Percentiles rank a stretch among this genome's conserved stretches.
phyloP scores from a whole-genome alignment of 805 yeast genomes.

The Clavispora santaluciae region DNA sequence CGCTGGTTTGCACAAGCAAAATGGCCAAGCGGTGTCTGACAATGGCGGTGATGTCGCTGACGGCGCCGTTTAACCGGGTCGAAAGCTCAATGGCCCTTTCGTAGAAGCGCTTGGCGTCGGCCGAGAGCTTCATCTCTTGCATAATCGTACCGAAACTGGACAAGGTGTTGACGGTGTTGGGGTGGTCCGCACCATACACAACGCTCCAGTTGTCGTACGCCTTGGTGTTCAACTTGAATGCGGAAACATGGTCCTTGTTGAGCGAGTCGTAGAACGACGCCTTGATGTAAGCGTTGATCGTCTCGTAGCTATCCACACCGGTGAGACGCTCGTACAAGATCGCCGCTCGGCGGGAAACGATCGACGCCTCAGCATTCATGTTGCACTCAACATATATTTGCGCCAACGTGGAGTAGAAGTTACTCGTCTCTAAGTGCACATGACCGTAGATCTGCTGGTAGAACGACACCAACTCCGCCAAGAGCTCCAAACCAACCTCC shows the following conservation, averaged over 20 bases:
- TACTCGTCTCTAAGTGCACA: constrained; percentile 75
- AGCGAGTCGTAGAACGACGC: constrained; percentile 68
- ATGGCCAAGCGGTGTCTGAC: constrained; percentile 59
- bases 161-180: constrained; percentile 61
- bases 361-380: constrained; percentile 53
- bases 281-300: constrained; percentile 66
- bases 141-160: constrained; percentile 58
- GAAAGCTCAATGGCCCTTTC: constrained; percentile 50
- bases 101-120: constrained; percentile 50
- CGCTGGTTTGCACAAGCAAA: constrained; percentile 46
- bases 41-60: constrained; percentile 58
- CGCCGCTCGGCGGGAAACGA: constrained; percentile 62
- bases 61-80: constrained; percentile 47
- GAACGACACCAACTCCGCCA: constrained; percentile 66
- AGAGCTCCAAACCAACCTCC: constrained; percentile 56
- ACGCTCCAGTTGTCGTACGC: constrained; percentile 55
- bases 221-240: constrained; percentile 58
- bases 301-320: constrained; percentile 79
- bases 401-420: constrained; percentile 61
- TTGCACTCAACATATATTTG: constrained; percentile 61
- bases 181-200: constrained; percentile 61
- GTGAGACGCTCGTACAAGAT: constrained; percentile 70
- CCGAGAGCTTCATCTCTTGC: constrained; percentile 45
- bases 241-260: constrained; percentile 52
- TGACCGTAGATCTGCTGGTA: constrained; percentile 81